Base-by-base conservation (phyloP, 2,329 filamentous ascomycete species). In the Monascus ruber region DNA sequence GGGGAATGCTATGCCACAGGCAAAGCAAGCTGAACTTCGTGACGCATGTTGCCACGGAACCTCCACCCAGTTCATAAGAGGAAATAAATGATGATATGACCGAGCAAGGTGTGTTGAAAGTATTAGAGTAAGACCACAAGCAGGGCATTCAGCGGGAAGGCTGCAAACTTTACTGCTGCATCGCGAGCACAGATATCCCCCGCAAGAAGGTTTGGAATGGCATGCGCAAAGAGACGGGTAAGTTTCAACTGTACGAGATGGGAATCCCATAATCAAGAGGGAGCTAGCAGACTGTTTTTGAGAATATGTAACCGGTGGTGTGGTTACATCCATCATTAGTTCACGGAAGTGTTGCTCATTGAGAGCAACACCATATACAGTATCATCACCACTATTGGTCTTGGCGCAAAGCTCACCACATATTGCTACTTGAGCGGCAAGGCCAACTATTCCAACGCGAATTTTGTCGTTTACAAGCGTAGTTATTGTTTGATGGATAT, bases 241-340 rank as follows among this genome's bases (percentile, higher is more conserved):
- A 2, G 78, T 72, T 38, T 85, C 84, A 4, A 91, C 77, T 2
- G 83, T 83, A 31, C 88, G 77, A 5, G 85, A 93, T 0, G 91
- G 91, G 55, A 98, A 98, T 4, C 91, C 91, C 89, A 98, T 98
- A 84, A 94, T 93, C 25, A 98, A 75, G 32, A 98, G 69, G 2
- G 74, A 67, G 44, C 57, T 65, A 40, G 71, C 40, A 58, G 60
- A 50, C 63, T 53, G 70, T 59, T 52, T 73, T 64, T 48, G 63
- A 2, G 79, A 76, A 39, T 84, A 77, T 8, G 87, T 85, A 11
- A 87, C 81, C 0, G 89, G 91, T 1, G 91, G 91, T 2, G 86
- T 95, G 0, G 91, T 96, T 35, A 83, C 78, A 11, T 79, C 80
- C 59, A 96, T 81, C 44, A 96, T 73, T n/a, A 96, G 73, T 53